Percentiles rank a stretch among this genome's conserved stretches.
phyloP scores from a whole-genome alignment of 768 basidiomycete genomes.

The Panellus pusillus region DNA sequence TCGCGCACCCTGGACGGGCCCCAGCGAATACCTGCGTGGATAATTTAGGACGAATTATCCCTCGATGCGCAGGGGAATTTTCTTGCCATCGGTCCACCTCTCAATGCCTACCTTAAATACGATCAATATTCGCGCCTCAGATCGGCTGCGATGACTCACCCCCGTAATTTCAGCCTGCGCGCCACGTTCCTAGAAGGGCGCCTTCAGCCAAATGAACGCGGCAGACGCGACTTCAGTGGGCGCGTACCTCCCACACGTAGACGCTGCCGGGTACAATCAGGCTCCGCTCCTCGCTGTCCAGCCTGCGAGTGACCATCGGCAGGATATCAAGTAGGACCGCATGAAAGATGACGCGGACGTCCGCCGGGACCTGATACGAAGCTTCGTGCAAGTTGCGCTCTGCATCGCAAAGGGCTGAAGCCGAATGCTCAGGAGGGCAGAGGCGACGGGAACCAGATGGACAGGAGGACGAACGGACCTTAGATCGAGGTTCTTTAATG shows the following conservation, averaged over 20 bases:
- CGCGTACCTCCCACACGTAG: conserved; percentile 68
- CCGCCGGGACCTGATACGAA: conserved; percentile 53
- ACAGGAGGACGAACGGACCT: conserved; percentile 19
- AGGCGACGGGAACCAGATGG: conserved; percentile 20
- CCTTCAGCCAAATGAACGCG: too few species aligned
- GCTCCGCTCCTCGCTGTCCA: conserved; percentile 75
- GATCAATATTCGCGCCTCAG: conserved; percentile 5
- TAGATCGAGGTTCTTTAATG: conserved; percentile 11
- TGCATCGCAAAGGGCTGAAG: conserved; percentile 36
- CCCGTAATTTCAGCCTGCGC: conserved; percentile 72
- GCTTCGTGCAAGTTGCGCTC: conserved; percentile 50
- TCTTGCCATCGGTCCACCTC: conserved; percentile 74
- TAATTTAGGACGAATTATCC: background rate
- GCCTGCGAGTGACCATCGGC: conserved; percentile 75
- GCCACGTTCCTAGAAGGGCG: conserved; percentile 50
- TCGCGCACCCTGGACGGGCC: conserved; percentile 79
- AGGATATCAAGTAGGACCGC: conserved; percentile 65
- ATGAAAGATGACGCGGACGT: conserved; percentile 68
- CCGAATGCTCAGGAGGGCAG: conserved; percentile 3
- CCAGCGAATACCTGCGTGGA: conserved; percentile 62
- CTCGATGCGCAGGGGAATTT: background rate
- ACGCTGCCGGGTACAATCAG: conserved; percentile 72
- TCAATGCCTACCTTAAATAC: conserved; percentile 67
- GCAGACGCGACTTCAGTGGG: too few species aligned
- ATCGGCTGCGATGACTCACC: conserved; percentile 38